These are phyloP conservation scores for Tricholoma sp. DNA, from an alignment of 768 basidiomycete genomes.

Conservation along the genomic window DNA sequence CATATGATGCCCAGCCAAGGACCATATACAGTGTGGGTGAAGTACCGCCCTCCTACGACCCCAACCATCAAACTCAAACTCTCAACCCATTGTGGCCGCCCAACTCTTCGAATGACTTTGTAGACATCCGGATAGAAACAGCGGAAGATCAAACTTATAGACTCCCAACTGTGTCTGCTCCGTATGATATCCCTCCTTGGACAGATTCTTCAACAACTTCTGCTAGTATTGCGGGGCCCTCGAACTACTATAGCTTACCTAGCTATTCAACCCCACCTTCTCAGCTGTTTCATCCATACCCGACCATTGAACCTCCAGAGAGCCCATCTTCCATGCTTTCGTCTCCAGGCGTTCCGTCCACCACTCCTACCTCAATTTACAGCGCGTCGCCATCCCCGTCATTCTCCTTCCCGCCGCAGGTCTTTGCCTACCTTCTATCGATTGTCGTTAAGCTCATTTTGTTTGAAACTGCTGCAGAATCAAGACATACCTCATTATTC, in stretches of 20 bases:
- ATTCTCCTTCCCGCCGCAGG: neutral
- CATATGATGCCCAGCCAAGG: neutral
- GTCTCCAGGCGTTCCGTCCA: neutral
- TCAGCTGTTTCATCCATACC: neutral
- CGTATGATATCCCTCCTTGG: slow-evolving; percentile 4
- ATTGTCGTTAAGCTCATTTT: neutral
- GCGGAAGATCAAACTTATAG: neutral
- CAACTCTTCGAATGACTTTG: neutral
- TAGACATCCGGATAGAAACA: neutral
- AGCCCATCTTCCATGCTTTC: neutral
- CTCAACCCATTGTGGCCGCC: neutral
- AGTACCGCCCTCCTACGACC: neutral
- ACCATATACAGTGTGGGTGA: neutral
- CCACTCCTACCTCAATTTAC: neutral
- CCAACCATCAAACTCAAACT: neutral
- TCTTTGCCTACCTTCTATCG: neutral
- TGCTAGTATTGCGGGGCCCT: neutral
- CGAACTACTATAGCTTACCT: slow-evolving; percentile 4
- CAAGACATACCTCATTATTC: slow-evolving; percentile 26
- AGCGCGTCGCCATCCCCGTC: neutral
- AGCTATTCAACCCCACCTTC: neutral
- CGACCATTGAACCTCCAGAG: neutral
- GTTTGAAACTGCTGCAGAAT: neutral
- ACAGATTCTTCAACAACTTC: neutral
- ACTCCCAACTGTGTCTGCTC: neutral